Conservation (phyloP, 495 filamentous ascomycete species). For the Lineolata rhizophorae region DNA sequence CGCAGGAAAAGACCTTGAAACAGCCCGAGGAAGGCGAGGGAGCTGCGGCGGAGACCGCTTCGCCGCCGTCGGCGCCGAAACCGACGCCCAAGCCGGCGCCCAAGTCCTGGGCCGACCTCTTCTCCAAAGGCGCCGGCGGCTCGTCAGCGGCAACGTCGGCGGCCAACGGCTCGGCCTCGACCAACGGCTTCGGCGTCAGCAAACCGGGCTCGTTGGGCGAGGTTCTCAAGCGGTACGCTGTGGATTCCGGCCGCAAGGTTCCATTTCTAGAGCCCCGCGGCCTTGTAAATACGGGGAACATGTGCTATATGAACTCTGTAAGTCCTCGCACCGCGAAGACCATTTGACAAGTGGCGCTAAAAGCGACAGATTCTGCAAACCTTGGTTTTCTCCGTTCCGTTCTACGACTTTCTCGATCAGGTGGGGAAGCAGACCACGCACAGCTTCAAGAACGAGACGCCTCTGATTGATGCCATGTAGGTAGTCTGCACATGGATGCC, state of each 20-base stretch:
- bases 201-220: conserved; percentile 48
- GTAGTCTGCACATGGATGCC: conserved; percentile 14
- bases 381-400: conserved; percentile 76
- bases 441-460: conserved; percentile 88
- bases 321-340: no score
- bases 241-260: conserved; percentile 38
- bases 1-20: no score
- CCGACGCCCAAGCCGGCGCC: conserved; percentile 23
- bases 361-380: conserved; percentile 80
- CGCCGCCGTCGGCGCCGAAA: conserved; percentile 18
- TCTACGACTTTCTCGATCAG: conserved; percentile 82
- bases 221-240: conserved; percentile 42
- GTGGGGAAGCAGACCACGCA: conserved; percentile 62
- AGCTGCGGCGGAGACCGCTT: conserved; percentile 12
- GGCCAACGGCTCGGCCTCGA: conserved; percentile 4
- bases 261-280: conserved; percentile 84
- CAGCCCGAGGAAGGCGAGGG: no score
- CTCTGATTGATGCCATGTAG: conserved; percentile 82
- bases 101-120: conserved; percentile 62
- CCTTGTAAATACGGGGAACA: conserved; percentile 89
- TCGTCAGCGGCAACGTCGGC: conserved; percentile 14
- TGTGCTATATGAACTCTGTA: conserved; percentile 99
- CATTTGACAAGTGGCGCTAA: no score
- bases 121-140: conserved; percentile 24
- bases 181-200: conserved; percentile 25